These are phyloP conservation scores for Colletotrichum lindemuthianum DNA, from an alignment of 2,329 filamentous ascomycete genomes.

Conservation along the genomic window DNA sequence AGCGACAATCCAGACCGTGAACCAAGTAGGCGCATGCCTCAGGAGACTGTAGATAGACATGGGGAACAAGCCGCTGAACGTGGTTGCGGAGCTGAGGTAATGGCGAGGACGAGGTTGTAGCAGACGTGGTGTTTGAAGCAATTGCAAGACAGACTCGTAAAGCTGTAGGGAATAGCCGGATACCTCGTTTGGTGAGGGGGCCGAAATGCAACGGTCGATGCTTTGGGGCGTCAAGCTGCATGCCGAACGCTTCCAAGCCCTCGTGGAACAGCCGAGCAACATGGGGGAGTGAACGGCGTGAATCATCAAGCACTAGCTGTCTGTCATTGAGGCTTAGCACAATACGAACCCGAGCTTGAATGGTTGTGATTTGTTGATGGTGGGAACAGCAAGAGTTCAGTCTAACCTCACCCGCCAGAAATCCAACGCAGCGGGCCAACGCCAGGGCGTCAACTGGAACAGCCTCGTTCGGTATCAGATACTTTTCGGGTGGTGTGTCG, in stretches of 20 bases:
- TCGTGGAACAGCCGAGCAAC: slow-evolving; percentile 10
- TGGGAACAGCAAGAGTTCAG: slow-evolving; percentile 4
- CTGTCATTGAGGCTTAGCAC: slow-evolving; percentile 24
- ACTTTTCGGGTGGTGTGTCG: not conserved
- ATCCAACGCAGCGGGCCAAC: slow-evolving; percentile 9
- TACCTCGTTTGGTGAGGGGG: slow-evolving; percentile 1
- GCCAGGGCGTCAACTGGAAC: slow-evolving; percentile 27
- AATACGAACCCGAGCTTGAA: slow-evolving; percentile 7
- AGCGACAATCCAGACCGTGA: slow-evolving; percentile 5
- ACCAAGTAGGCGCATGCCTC: no score
- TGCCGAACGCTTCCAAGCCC: slow-evolving; percentile 13
- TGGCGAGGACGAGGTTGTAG: slow-evolving; percentile 1
- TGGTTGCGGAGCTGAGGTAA: not conserved
- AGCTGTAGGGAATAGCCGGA: not conserved
- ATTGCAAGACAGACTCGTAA: not conserved
- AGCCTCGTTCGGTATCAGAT: not conserved
- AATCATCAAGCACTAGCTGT: slow-evolving; percentile 16
- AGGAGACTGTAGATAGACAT: no score
- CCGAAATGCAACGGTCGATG: slow-evolving; percentile 1
- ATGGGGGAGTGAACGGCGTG: not conserved
- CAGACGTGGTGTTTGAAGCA: not conserved
- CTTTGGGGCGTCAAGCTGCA: slow-evolving; percentile 3
- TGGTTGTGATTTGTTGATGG: slow-evolving; percentile 27
- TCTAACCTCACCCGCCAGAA: not conserved
- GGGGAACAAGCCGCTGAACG: no score